Percentiles rank a stretch among this genome's conserved stretches.
phyloP scores from a whole-genome alignment of 2,329 filamentous ascomycete species.

The Exophiala spinifera region DNA sequence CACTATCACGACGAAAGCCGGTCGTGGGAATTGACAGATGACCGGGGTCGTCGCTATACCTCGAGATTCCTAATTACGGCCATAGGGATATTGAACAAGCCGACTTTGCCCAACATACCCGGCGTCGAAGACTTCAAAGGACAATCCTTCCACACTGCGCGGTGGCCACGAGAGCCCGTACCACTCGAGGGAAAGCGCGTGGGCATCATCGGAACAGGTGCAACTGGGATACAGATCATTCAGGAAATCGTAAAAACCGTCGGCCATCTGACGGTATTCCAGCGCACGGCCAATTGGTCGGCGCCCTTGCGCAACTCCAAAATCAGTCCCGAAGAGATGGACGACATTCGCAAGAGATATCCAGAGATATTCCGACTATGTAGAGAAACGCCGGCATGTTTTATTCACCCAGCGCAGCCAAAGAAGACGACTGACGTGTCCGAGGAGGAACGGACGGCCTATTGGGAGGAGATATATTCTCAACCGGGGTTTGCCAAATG shows the following conservation, averaged over 20 bases:
- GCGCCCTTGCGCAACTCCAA: constrained; percentile 56
- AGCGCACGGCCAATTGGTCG: constrained; percentile 64
- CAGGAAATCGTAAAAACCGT: constrained; percentile 58
- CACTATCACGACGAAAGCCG: constrained; percentile 36
- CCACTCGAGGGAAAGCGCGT: constrained; percentile 56
- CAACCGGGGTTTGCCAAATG: constrained; percentile 55
- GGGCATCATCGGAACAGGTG: constrained; percentile 63
- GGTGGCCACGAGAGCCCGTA: constrained; percentile 57
- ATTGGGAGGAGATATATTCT: constrained; percentile 50
- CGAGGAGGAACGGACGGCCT: constrained; percentile 36
- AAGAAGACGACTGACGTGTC: constrained; percentile 33
- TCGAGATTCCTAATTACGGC: constrained; percentile 46
- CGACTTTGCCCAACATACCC: constrained; percentile 58
- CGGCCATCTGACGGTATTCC: constrained; percentile 51
- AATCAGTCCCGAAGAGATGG: constrained; percentile 51
- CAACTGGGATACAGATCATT: constrained; percentile 61
- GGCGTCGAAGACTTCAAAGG: constrained; percentile 59
- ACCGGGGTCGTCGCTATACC: constrained; percentile 37
- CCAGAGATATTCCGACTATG: constrained; percentile 30
- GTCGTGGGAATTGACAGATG: constrained; percentile 45
- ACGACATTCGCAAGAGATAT: constrained; percentile 28
- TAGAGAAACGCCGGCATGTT: constrained; percentile 54
- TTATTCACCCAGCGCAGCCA: constrained; percentile 55
- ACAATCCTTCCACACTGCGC: constrained; percentile 35
- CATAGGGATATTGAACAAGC: constrained; percentile 53